Conservation (phyloP, 75 land plant genomes). For the Selaginella tamariscina region DNA sequence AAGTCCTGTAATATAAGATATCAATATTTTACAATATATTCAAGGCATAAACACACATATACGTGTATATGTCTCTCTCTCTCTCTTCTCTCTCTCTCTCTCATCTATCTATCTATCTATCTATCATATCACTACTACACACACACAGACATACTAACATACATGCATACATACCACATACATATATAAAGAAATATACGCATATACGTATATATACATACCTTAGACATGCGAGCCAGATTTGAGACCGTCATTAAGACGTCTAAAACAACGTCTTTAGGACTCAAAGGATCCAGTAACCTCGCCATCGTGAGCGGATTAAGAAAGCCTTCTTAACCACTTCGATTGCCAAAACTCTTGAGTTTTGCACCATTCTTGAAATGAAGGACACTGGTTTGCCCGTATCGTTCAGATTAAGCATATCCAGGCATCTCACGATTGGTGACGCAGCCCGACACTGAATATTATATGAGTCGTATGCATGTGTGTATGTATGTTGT, state of each 20-base stretch:
- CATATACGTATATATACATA: too few species aligned
- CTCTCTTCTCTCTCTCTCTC: too few species aligned
- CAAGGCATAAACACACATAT: neutral
- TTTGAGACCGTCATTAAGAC: constrained; percentile 77
- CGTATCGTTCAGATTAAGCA: constrained; percentile 46
- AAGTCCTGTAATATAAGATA: constrained; percentile 45
- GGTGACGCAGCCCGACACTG: constrained; percentile 53
- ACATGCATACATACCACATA: neutral
- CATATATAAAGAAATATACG: neutral
- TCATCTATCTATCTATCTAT: neutral
- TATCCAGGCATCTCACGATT: constrained; percentile 58
- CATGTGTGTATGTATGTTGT: too few species aligned
- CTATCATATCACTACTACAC: neutral
- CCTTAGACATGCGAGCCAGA: constrained; percentile 91
- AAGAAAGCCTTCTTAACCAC: constrained; percentile 59
- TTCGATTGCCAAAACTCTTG: constrained; percentile 51
- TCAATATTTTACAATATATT: neutral
- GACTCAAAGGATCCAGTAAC: constrained; percentile 44
- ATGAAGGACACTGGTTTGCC: constrained; percentile 67
- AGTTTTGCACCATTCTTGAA: constrained; percentile 60
- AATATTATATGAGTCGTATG: too few species aligned
- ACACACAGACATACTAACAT: neutral
- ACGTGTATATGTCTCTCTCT: too few species aligned
- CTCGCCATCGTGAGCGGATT: constrained; percentile 37
- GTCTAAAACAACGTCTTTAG: constrained; percentile 61